Conservation (phyloP, 441 rosid species). For the Populus hybrid region DNA sequence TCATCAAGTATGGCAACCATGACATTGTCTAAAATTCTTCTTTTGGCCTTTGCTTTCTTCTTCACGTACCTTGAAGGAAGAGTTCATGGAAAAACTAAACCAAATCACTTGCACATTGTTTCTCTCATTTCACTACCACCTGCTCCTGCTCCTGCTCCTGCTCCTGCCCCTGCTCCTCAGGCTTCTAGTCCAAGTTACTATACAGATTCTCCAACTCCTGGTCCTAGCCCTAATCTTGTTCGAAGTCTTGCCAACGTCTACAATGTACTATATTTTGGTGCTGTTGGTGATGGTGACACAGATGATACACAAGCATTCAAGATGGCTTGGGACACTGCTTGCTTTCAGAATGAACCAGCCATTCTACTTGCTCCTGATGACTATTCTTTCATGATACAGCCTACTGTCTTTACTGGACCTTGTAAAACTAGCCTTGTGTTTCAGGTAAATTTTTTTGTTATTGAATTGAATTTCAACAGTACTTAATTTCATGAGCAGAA, state of each 20-base stretch:
- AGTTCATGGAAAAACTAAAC: background rate
- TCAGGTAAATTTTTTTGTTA: conserved; percentile 28
- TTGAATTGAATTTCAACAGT: background rate
- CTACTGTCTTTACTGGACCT: conserved; percentile 46
- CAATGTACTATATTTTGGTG: conserved; percentile 38
- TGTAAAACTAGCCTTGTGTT: conserved; percentile 32
- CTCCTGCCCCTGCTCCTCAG: conserved; percentile 12
- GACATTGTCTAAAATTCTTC: conserved; percentile 15
- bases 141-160: conserved; percentile 22
- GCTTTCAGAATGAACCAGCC: conserved; percentile 14
- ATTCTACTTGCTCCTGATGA: conserved; percentile 33
- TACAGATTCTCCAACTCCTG: conserved; percentile 8
- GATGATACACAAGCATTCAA: conserved; percentile 45
- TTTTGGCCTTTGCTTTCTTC: conserved; percentile 4
- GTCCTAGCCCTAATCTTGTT: background rate
- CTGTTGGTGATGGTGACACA: conserved; percentile 36
- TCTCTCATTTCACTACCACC: conserved; percentile 28
- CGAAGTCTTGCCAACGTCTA: conserved; percentile 3
- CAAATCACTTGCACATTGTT: background rate
- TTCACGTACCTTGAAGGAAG: conserved; percentile 9
- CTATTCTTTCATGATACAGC: conserved; percentile 33
- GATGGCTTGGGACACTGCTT: conserved; percentile 48
- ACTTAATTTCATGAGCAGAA: background rate
- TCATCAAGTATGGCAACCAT: conserved; percentile 10
- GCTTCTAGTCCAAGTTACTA: conserved; percentile 12